Percentiles rank a stretch among this genome's conserved stretches.
phyloP scores from a whole-genome alignment of 2,329 filamentous ascomycete genomes.

The Xylaria sp. region DNA sequence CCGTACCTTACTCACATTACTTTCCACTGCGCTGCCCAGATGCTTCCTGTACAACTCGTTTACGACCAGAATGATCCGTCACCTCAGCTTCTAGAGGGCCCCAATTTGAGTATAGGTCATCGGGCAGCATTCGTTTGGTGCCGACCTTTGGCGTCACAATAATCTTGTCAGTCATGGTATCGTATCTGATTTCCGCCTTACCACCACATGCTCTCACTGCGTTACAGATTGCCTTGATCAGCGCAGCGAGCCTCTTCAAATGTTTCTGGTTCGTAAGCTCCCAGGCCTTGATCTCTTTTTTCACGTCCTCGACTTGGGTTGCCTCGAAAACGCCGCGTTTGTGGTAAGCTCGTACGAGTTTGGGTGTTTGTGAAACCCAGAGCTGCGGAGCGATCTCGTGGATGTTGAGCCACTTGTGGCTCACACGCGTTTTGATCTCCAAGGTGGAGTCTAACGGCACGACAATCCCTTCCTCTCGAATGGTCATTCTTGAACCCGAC shows the following conservation, averaged over 20 bases:
- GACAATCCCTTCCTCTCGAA: constrained; percentile 38
- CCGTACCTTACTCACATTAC: too few species aligned
- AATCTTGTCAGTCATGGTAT: background rate
- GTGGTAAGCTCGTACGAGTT: constrained; percentile 60
- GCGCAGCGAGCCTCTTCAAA: constrained; percentile 48
- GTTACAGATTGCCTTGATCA: constrained; percentile 50
- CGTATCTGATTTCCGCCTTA: constrained; percentile 17
- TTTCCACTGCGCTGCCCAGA: too few species aligned
- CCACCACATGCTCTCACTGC: constrained; percentile 44
- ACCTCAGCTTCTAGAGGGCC: background rate
- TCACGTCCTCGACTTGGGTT: constrained; percentile 53
- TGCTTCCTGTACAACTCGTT: too few species aligned
- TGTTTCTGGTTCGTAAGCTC: constrained; percentile 50
- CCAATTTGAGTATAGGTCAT: constrained; percentile 21
- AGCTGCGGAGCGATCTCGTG: constrained; percentile 55
- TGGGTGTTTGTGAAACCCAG: constrained; percentile 60
- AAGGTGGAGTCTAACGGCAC: constrained; percentile 42
- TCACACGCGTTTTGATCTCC: constrained; percentile 59
- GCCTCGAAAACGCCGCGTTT: constrained; percentile 50
- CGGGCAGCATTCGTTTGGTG: constrained; percentile 10
- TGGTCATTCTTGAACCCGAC: constrained; percentile 27
- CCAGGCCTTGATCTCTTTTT: constrained; percentile 50
- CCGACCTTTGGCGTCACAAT: constrained; percentile 4
- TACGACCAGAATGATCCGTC: too few species aligned
- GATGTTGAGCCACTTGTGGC: constrained; percentile 50